Evolutionary conservation across 1,284 basidiomycete species (phyloP).

Genomic region (Sporisorium iseilematis-ciliati): DNA sequence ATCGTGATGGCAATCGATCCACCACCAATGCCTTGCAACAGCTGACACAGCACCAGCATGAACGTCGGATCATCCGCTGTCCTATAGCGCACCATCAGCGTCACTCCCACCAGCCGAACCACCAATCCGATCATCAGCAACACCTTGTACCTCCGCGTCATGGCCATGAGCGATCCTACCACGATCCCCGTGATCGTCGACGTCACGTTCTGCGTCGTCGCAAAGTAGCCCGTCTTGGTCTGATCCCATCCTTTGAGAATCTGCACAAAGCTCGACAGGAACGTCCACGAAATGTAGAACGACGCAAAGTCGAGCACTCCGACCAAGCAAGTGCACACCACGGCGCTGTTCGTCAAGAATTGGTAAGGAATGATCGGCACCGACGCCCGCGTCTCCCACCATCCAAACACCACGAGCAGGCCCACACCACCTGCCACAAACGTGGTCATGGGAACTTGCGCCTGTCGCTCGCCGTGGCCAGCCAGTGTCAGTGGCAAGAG

Average conservation of each 20-base stretch:
- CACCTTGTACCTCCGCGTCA: conserved; percentile 76
- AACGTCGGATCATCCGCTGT: conserved; percentile 75
- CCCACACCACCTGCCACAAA: conserved; percentile 70
- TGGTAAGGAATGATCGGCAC: conserved; percentile 72
- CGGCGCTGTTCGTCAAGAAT: conserved; percentile 67
- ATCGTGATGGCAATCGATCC: conserved; percentile 79
- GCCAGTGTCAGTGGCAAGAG: conserved; percentile 78
- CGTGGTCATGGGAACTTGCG: conserved; percentile 24
- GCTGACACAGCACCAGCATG: conserved; percentile 72
- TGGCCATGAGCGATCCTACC: conserved; percentile 76
- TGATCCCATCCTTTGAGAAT: conserved; percentile 67
- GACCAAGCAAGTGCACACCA: conserved; percentile 68
- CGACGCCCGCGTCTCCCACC: conserved; percentile 71
- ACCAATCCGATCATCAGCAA: conserved; percentile 77
- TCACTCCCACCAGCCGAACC: conserved; percentile 78
- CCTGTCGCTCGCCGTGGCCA: conserved; percentile 51
- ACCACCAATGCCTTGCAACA: conserved; percentile 82
- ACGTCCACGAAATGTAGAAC: conserved; percentile 70
- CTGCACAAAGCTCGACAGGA: conserved; percentile 66
- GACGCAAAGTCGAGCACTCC: conserved; percentile 70
- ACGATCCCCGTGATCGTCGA: conserved; percentile 78
- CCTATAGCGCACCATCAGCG: conserved; percentile 72
- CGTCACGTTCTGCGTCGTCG: conserved; percentile 73
- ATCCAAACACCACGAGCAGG: conserved; percentile 71
- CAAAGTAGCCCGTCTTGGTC: conserved; percentile 66